Conservation (phyloP, 805 yeast species). For the Metschnikowia aberdeeniae region DNA sequence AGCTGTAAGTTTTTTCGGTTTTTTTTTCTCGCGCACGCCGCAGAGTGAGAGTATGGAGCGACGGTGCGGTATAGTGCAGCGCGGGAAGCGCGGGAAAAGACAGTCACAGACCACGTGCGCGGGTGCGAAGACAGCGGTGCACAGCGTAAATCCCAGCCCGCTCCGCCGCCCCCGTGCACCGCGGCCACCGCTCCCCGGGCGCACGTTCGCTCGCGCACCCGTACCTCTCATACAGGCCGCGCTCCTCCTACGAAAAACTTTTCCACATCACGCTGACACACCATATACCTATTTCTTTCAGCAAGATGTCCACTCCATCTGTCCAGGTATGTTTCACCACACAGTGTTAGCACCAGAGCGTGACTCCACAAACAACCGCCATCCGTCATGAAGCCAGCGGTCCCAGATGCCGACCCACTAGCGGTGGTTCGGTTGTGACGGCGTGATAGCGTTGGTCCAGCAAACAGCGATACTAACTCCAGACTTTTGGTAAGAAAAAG, state of each 20-base stretch:
- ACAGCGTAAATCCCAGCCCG: slow-evolving; percentile 7
- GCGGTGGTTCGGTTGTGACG: too few relatives aligned
- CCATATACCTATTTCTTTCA: slow-evolving; percentile 41
- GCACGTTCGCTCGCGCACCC: slow-evolving; percentile 1
- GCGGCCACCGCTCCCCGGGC: background rate
- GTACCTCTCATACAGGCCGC: slow-evolving; percentile 9
- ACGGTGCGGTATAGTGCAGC: background rate
- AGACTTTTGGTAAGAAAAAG: slow-evolving; percentile 99
- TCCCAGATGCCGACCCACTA: too few relatives aligned
- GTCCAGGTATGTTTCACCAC: slow-evolving; percentile 67
- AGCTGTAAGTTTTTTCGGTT: slow-evolving; percentile 3
- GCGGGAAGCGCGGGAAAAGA: background rate
- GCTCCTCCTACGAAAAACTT: slow-evolving; percentile 13
- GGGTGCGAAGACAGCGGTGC: background rate
- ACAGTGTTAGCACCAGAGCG: background rate
- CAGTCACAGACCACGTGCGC: slow-evolving; percentile 16
- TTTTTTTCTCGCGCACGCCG: slow-evolving; percentile 8
- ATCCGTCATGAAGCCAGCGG: background rate
- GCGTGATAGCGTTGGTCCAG: too few relatives aligned
- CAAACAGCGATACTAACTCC: slow-evolving; percentile 15
- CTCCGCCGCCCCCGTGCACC: background rate
- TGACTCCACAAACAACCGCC: background rate
- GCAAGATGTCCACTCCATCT: slow-evolving; percentile 73
- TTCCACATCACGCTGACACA: slow-evolving; percentile 18
- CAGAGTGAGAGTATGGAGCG: slow-evolving; percentile 1